Base-by-base conservation (phyloP, 2,329 filamentous ascomycete species). In the Ophiostoma quercus region DNA sequence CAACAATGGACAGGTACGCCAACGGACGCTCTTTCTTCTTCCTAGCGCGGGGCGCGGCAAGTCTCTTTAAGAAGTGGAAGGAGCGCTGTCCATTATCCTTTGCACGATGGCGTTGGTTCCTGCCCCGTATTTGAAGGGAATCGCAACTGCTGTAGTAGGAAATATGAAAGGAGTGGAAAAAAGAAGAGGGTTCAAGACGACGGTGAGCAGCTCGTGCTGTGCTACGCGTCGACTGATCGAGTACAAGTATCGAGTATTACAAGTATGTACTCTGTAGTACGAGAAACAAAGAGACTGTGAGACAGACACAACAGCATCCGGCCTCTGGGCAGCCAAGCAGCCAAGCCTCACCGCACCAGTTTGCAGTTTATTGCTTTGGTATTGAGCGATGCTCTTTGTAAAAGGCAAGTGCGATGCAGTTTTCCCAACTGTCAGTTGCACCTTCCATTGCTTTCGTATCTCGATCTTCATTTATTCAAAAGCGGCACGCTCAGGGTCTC, bases 271-370 rank as follows among this genome's bases (percentile, higher is more conserved):
- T 19, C 14, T 7, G 19, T 7, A 47, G 62, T 3, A 19, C 62
- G 25, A 65, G n/a, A 22, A 32, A 39, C 60, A 34, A 34, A 63
- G 54, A 29, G 54, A 9, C 34, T 34, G 34, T 34, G 34, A 34
- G 11, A 16, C 22, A 67, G 39, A 47, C 65, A 47, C 19, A 16
- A n/a, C 37, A 39, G 63, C 63, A 22, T 12, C 22, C 54, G 29
- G 54, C 54, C 22, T 60, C 22, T 43, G 62, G 62, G 34, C 62
- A 39, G 62, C 62, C 62, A 65, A 65, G 62, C 4, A 65, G 62
- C 29, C 62, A 65, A 65, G 60, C 12, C 32, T 63, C 29, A 19
- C 29, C 29, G 34, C 32, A 37, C 51, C 8, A n/a, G 8, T 22
- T 54, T 22, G 9, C 51, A 57, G 25, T 16, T 19, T 19, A 41